These are phyloP conservation scores for Biscogniauxia marginata DNA, from an alignment of 2,329 filamentous ascomycete species.

Conservation along the genomic window DNA sequence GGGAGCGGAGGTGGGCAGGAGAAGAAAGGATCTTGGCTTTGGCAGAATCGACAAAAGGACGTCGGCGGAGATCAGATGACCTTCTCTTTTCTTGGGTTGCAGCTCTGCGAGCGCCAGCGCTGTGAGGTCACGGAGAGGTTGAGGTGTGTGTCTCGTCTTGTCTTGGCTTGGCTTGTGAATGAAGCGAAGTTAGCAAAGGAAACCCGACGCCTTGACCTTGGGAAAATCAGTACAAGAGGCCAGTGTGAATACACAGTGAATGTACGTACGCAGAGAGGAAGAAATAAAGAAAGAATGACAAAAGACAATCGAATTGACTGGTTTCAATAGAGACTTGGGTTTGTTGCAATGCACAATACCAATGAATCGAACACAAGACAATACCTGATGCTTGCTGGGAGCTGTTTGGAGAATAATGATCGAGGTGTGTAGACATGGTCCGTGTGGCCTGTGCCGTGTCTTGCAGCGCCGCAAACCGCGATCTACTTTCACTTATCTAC, in stretches of 20 bases:
- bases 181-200: background rate
- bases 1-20: no score
- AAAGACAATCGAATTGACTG: background rate
- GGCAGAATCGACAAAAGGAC: background rate
- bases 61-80: background rate
- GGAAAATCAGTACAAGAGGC: background rate
- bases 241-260: background rate
- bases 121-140: background rate
- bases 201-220: no score
- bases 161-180: background rate
- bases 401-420: background rate
- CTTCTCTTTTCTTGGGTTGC: background rate
- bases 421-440: background rate
- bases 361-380: background rate
- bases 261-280: background rate
- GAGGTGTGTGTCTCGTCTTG: background rate
- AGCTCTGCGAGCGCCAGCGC: background rate
- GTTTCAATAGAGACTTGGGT: no score
- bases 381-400: background rate
- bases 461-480: background rate
- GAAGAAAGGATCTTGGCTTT: background rate
- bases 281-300: background rate
- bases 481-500: no score
- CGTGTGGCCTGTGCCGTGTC: background rate
- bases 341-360: no score